phyloP scores from a whole-genome alignment of 1,284 basidiomycete species.

The Rugosomyces carneus region DNA sequence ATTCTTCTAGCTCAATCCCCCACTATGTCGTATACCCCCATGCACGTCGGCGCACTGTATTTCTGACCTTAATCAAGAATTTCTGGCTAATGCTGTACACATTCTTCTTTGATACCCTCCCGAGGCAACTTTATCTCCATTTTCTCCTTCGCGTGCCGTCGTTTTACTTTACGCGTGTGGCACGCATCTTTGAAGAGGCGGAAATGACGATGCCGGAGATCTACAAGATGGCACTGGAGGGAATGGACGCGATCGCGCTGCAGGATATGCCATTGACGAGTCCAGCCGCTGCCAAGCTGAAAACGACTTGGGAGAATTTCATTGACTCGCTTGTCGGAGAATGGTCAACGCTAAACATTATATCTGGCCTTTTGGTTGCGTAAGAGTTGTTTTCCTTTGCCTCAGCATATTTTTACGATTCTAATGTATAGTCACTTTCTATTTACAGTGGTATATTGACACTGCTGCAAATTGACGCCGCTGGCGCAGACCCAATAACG shows the following conservation, averaged over 20 bases:
- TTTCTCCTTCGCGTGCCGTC: slow-evolving; percentile 53
- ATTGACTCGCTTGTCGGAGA: slow-evolving; percentile 38
- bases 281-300: slow-evolving; percentile 19
- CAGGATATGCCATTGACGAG: slow-evolving; percentile 6
- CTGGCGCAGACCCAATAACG: slow-evolving; percentile 50
- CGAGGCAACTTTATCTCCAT: slow-evolving; percentile 45
- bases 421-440: not conserved
- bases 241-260: slow-evolving; percentile 6
- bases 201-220: slow-evolving; percentile 55
- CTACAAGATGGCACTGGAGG: slow-evolving; percentile 41
- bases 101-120: slow-evolving; percentile 33
- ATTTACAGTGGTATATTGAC: slow-evolving; percentile 56
- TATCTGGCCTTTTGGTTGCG: slow-evolving; percentile 36
- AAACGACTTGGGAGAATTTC: slow-evolving; percentile 35
- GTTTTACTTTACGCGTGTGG: slow-evolving; percentile 60
- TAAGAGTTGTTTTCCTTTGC: slow-evolving; percentile 14
- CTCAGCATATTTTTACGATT: not conserved
- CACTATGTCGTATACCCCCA: slow-evolving; percentile 1
- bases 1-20: not conserved
- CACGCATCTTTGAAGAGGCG: slow-evolving; percentile 59
- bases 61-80: not conserved
- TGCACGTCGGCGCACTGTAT: not conserved
- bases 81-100: not conserved
- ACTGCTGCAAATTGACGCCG: slow-evolving; percentile 54
- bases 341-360: slow-evolving; percentile 42